Evolutionary conservation across 495 filamentous ascomycete genomes (phyloP).

Genomic region (Penicillium desertorum): DNA sequence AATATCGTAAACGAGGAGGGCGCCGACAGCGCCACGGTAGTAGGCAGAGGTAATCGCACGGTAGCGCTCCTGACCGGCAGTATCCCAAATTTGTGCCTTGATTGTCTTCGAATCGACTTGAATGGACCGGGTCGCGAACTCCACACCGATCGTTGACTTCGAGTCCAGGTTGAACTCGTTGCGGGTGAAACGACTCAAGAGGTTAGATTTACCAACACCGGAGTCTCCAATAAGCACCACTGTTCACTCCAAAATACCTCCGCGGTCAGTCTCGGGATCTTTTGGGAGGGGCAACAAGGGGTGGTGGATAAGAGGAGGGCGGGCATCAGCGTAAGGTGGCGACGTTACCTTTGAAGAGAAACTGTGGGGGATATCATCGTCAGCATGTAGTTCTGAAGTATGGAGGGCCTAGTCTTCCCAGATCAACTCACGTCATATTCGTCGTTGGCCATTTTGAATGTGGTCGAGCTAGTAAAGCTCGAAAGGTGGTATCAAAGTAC

Average conservation of each 20-base stretch:
- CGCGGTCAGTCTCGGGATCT: slow-evolving; percentile 22
- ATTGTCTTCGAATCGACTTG: slow-evolving; percentile 99
- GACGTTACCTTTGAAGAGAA: slow-evolving; percentile 95
- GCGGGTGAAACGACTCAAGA: slow-evolving; percentile 97
- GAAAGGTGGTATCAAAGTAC: slow-evolving; percentile 18
- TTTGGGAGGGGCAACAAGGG: neutral
- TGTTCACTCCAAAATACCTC: slow-evolving; percentile 38
- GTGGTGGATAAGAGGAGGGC: slow-evolving; percentile 11
- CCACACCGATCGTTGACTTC: slow-evolving; percentile 99
- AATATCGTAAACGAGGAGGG: slow-evolving; percentile 98
- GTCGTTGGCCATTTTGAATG: slow-evolving; percentile 87
- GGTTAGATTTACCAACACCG: slow-evolving; percentile 99
- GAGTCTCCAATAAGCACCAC: slow-evolving; percentile 99
- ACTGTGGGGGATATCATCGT: slow-evolving; percentile 54
- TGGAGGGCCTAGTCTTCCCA: neutral
- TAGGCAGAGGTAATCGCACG: slow-evolving; percentile 99
- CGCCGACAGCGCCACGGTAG: slow-evolving; percentile 96
- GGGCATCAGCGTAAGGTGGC: slow-evolving; percentile 30
- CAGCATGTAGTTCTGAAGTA: slow-evolving; percentile 16
- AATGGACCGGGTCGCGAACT: slow-evolving; percentile 98
- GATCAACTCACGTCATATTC: slow-evolving; percentile 91
- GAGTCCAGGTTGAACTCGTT: slow-evolving; percentile 99
- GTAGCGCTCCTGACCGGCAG: slow-evolving; percentile 97
- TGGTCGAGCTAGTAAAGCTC: slow-evolving; percentile 14
- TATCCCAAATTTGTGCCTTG: slow-evolving; percentile 99